A percentile compares a stretch with the other conserved stretches of the same genome.
These are phyloP conservation scores for Rhypophila decipiens DNA, from an alignment of 495 filamentous ascomycete genomes.

Conservation along the genomic window DNA sequence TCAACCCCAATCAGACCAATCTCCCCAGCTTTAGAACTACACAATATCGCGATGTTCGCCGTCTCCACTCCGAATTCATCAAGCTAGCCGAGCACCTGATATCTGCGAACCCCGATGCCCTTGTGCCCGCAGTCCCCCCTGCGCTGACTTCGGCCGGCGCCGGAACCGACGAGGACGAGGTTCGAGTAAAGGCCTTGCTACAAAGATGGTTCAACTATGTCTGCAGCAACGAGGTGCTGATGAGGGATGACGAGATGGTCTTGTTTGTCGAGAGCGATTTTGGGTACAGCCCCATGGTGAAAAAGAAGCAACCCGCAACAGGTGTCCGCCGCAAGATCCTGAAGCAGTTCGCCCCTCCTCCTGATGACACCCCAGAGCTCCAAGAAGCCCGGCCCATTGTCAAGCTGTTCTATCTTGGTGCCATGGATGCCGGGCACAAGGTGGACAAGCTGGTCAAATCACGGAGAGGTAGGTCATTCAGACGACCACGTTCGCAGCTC, in stretches of 20 bases:
- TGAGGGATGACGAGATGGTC: slow-evolving; percentile 92
- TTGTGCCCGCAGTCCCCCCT: slow-evolving; percentile 96
- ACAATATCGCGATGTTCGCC: slow-evolving; percentile 93
- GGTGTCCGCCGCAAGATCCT: slow-evolving; percentile 89
- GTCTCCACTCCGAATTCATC: slow-evolving; percentile 89
- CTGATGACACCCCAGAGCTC: slow-evolving; percentile 94
- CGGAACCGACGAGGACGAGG: slow-evolving; percentile 95
- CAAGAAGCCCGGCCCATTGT: slow-evolving; percentile 82
- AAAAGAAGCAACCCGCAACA: slow-evolving; percentile 94
- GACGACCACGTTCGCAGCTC: too few species aligned
- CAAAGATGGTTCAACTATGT: slow-evolving; percentile 95
- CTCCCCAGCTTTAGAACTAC: slow-evolving; percentile 95
- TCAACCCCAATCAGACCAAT: slow-evolving; percentile 63
- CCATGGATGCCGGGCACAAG: slow-evolving; percentile 94
- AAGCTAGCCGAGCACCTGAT: slow-evolving; percentile 93
- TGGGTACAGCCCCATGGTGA: slow-evolving; percentile 91
- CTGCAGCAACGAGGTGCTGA: slow-evolving; percentile 84
- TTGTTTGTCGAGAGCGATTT: slow-evolving; percentile 98
- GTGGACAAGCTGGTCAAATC: slow-evolving; percentile 90
- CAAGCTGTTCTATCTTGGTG: slow-evolving; percentile 90
- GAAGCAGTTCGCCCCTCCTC: slow-evolving; percentile 97
- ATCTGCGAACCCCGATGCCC: slow-evolving; percentile 89
- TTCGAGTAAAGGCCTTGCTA: slow-evolving; percentile 76
- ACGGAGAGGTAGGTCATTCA: slow-evolving; percentile 74
- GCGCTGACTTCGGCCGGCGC: slow-evolving; percentile 87